Conservation (phyloP, 495 filamentous ascomycete genomes). For the Trichoderma reesei region DNA sequence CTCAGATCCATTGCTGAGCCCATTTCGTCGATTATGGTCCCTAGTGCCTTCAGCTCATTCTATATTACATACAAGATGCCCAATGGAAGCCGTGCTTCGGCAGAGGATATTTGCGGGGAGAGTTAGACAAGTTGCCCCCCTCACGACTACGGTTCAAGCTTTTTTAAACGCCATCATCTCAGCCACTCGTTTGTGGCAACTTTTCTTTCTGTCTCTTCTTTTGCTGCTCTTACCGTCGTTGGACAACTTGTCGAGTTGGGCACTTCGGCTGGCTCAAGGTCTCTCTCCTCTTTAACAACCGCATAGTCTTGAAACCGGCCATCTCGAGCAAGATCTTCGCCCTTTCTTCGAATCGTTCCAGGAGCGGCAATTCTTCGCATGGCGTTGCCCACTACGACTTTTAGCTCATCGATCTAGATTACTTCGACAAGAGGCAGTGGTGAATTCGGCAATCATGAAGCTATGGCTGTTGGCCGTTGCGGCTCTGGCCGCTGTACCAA, state of each 20-base stretch:
- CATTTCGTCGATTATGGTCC: background rate
- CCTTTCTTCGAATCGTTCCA: background rate
- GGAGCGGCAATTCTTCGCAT: background rate
- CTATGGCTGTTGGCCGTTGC: slow-evolving; percentile 1
- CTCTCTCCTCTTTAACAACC: background rate
- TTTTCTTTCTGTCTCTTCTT: background rate
- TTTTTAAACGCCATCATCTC: background rate
- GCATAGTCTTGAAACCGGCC: background rate
- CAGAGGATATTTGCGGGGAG: background rate
- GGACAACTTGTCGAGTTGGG: too few relatives aligned
- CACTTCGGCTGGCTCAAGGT: too few relatives aligned
- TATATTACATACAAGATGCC: background rate
- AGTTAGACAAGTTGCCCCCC: background rate
- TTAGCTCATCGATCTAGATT: background rate
- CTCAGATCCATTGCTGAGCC: background rate
- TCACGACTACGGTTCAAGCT: background rate
- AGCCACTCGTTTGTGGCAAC: background rate
- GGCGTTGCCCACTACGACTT: background rate
- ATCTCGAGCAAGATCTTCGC: background rate
- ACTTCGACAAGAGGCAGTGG: background rate
- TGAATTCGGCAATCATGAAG: background rate
- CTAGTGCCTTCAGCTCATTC: background rate
- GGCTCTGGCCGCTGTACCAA: background rate
- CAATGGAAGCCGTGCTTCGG: background rate
- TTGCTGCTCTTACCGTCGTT: background rate